phyloP scores from a whole-genome alignment of 192 early-diverging fungal genomes.

The Coemansia sp. region DNA sequence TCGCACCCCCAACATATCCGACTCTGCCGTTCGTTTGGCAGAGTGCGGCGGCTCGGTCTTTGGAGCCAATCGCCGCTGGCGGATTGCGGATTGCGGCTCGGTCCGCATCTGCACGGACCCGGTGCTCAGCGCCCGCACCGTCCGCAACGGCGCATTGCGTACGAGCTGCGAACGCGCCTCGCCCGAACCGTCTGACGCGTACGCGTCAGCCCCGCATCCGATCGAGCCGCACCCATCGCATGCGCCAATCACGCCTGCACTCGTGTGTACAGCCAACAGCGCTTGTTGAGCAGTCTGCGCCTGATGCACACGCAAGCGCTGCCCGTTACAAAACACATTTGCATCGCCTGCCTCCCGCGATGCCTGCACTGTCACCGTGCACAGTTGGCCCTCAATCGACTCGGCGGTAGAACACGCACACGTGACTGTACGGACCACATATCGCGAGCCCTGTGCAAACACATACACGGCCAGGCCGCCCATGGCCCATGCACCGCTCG shows the following conservation, averaged over 20 bases:
- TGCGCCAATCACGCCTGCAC: constrained; percentile 5
- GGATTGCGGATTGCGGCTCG: neutral
- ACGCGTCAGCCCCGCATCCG: constrained; percentile 7
- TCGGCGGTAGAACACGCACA: no score
- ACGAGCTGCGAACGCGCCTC: neutral
- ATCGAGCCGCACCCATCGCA: constrained; percentile 28
- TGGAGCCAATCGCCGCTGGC: neutral
- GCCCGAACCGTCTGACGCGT: constrained; percentile 1
- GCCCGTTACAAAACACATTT: constrained; percentile 33
- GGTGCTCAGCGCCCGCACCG: neutral
- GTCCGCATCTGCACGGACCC: constrained; percentile 3
- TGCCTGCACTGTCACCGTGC: constrained; percentile 12
- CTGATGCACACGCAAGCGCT: constrained; percentile 36
- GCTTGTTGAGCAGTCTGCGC: constrained; percentile 15
- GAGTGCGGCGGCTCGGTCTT: neutral
- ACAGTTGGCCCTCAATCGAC: constrained; percentile 3
- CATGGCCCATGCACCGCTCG: constrained; percentile 17
- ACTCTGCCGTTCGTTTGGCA: neutral
- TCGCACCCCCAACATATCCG: neutral
- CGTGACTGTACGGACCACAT: no score
- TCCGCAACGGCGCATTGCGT: neutral
- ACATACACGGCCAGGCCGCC: constrained; percentile 27
- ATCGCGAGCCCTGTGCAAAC: constrained; percentile 7
- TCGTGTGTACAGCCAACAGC: constrained; percentile 27
- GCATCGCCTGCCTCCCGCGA: neutral